Conservation (phyloP, 441 rosid species). For the Gossypium davidsonii region DNA sequence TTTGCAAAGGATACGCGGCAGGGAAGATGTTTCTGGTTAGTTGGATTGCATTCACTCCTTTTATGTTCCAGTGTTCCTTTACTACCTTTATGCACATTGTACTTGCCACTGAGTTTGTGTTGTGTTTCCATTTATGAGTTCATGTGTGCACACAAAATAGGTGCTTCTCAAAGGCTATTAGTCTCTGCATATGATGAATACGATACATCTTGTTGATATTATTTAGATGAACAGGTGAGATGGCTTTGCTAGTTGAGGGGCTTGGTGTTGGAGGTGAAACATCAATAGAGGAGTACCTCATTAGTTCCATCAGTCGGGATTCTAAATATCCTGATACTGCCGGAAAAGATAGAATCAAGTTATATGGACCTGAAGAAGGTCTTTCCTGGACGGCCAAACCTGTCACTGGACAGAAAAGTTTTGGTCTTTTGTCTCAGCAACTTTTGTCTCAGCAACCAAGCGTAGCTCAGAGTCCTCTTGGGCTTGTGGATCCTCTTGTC, state of each 20-base stretch:
- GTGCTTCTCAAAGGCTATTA: background rate
- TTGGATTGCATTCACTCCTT: background rate
- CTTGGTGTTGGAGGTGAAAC: slow-evolving; percentile 52
- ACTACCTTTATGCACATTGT: background rate
- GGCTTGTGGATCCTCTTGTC: slow-evolving; percentile 86
- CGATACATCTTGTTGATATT: slow-evolving; percentile 8
- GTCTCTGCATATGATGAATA: slow-evolving; percentile 3
- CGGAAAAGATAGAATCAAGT: slow-evolving; percentile 42
- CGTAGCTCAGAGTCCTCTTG: slow-evolving; percentile 39
- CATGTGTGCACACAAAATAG: background rate
- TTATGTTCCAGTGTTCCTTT: background rate
- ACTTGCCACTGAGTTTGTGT: slow-evolving; percentile 1
- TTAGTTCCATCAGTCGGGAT: slow-evolving; percentile 41
- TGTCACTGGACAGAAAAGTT: slow-evolving; percentile 36
- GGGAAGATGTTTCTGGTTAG: slow-evolving; percentile 57
- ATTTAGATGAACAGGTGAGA: slow-evolving; percentile 39
- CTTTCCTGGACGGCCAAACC: slow-evolving; percentile 53
- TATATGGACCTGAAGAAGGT: slow-evolving; percentile 46
- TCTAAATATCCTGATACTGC: slow-evolving; percentile 37
- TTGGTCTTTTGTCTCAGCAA: slow-evolving; percentile 59
- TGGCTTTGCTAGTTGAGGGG: slow-evolving; percentile 66
- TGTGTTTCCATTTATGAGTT: background rate
- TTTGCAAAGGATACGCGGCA: slow-evolving; percentile 46
- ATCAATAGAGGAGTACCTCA: slow-evolving; percentile 56
- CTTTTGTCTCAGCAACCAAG: slow-evolving; percentile 73